Evolutionary conservation across 352 stramenopile genomes (phyloP).

Genomic region (Phytopythium chamaehyphon): DNA sequence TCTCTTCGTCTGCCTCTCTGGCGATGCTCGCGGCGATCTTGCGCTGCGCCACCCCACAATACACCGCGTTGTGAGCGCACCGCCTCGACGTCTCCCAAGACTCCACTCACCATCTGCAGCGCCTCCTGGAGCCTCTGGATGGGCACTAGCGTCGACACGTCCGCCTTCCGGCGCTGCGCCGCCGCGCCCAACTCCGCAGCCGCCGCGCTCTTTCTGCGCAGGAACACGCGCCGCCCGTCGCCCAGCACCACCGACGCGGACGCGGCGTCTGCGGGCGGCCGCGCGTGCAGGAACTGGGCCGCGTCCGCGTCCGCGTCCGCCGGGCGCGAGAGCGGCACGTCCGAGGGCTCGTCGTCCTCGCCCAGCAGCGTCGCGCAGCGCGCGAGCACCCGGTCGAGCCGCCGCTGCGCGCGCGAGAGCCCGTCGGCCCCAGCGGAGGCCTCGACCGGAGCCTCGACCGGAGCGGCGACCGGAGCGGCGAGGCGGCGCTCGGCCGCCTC

Average conservation of each 20-base stretch:
- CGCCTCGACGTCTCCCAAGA: not conserved
- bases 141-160: slow-evolving; percentile 31
- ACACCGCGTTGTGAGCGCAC: slow-evolving; percentile 7
- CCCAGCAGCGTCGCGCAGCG: slow-evolving; percentile 58
- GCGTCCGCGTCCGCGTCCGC: slow-evolving; percentile 29
- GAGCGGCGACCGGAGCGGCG: not conserved
- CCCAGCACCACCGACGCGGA: slow-evolving; percentile 54
- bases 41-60: slow-evolving; percentile 32
- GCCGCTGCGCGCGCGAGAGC: slow-evolving; percentile 35
- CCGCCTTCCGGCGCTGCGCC: slow-evolving; percentile 8
- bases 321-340: slow-evolving; percentile 16
- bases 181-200: slow-evolving; percentile 1
- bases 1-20: slow-evolving; percentile 21
- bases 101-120: slow-evolving; percentile 37
- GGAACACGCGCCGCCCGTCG: slow-evolving; percentile 50
- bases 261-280: slow-evolving; percentile 59
- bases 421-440: slow-evolving; percentile 19
- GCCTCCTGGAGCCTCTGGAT: slow-evolving; percentile 55
- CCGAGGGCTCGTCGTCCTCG: slow-evolving; percentile 37
- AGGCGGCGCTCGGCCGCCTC: slow-evolving; percentile 35
- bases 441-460: too few relatives aligned
- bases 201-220: slow-evolving; percentile 54
- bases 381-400: slow-evolving; percentile 52
- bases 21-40: slow-evolving; percentile 59
- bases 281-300: slow-evolving; percentile 43